These are phyloP conservation scores for Xenosphaeropsis pyriputrescens DNA, from an alignment of 2,329 filamentous ascomycete genomes.

Conservation along the genomic window DNA sequence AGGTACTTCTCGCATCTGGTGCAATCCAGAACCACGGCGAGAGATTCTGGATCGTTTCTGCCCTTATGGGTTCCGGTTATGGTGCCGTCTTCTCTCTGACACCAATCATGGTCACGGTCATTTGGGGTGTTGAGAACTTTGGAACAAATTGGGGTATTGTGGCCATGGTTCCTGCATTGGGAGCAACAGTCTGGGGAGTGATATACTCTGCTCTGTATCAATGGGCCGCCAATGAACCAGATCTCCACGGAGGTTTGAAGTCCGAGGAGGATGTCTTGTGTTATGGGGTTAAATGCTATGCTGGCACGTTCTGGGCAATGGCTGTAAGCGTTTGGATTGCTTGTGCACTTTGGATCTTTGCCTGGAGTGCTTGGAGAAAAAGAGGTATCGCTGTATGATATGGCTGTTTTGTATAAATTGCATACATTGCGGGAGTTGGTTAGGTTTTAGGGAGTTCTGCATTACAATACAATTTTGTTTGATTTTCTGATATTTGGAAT, in stretches of 20 bases:
- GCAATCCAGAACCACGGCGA: constrained; percentile 57
- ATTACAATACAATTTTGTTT: too few species aligned
- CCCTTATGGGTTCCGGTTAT: constrained; percentile 78
- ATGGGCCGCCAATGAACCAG: constrained; percentile 36
- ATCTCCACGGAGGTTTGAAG: constrained; percentile 10
- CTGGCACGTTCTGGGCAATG: constrained; percentile 74
- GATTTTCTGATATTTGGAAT: too few species aligned
- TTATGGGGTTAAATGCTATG: constrained; percentile 72
- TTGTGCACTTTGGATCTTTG: constrained; percentile 55
- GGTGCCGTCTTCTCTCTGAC: constrained; percentile 81
- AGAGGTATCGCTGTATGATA: constrained; percentile 54
- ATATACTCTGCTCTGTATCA: constrained; percentile 79
- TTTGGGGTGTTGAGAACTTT: constrained; percentile 98
- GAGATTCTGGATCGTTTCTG: constrained; percentile 76
- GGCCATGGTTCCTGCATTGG: constrained; percentile 77
- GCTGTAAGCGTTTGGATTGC: constrained; percentile 67
- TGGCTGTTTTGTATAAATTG: too few species aligned
- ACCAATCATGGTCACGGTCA: constrained; percentile 87
- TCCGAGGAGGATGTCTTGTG: constrained; percentile 47
- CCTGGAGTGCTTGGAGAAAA: constrained; percentile 71
- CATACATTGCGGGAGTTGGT: too few species aligned
- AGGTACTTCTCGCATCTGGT: constrained; percentile 66
- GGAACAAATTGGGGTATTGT: constrained; percentile 97
- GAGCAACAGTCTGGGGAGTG: constrained; percentile 79
- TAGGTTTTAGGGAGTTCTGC: too few species aligned